Evolutionary conservation across 2,329 filamentous ascomycete genomes (phyloP), one percentile per base, ranked within the genome.

Genomic region (Zopfia rhizophila): DNA sequence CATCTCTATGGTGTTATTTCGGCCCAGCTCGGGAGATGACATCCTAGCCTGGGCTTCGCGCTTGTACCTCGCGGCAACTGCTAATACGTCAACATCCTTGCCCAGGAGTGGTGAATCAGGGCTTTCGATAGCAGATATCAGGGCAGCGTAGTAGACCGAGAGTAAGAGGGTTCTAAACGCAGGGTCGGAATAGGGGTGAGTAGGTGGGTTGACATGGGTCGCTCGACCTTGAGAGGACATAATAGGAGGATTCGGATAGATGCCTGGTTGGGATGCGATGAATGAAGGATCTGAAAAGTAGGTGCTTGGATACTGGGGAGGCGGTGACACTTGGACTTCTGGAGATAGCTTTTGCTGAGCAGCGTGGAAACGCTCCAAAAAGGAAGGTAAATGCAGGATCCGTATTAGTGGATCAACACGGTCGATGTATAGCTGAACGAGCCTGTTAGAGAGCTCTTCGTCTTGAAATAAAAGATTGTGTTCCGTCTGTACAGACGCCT

Each of bases 331-430:
- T 5, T 38, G 48, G 8, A 39, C 21, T 11, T 45, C 27, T 12
- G 45, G 17, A 16, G 35, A 23, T 24, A 32, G 38, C 33, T 19
- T 27, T 38, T 25, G 35, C 14, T 47, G 39, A 25, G 51, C 54
- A 10, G n/a, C 19, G 3, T 30, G 46, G 29, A 36, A 46, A 29
- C 37, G 41, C n/a, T 55, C 42, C 24, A 57, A 28, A 21, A 61
- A 61, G 1, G 53, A 50, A 5, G 58, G 58, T 53, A 53, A 59
- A 35, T 61, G 58, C 14, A 61, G 18, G 12, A 61, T 14, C n/a
- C 53, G 55, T 13, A 58, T 38, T 11, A 61, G 28, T 5, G 58
- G 55, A 28, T 61, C 58, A 4, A 61, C 56, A 12, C 54, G 55
- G 6, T 54, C 46, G 38, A 45, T 45, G 33, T 48, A 61, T 2